phyloP scores from a whole-genome alignment of 129 eudicot species.

The Sambucus nigra region DNA sequence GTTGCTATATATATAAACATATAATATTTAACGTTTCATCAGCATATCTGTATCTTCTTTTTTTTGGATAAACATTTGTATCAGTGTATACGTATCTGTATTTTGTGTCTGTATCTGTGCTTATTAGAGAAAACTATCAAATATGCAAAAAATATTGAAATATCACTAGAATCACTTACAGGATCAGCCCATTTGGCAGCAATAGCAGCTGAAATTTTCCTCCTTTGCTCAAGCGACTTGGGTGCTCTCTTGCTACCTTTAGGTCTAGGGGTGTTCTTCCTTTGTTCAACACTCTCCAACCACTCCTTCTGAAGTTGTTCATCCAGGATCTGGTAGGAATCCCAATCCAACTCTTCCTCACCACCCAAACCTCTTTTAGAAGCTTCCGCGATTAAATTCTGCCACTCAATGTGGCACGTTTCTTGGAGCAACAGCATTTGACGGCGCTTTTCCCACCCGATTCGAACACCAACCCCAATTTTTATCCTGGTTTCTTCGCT shows the following conservation, averaged over 20 bases:
- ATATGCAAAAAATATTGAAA: background rate
- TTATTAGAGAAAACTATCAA: background rate
- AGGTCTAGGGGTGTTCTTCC: conserved; percentile 31
- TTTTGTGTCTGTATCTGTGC: no score
- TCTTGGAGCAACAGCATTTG: conserved; percentile 48
- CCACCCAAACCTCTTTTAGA: conserved; percentile 59
- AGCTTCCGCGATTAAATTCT: conserved; percentile 64
- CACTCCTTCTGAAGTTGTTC: conserved; percentile 52
- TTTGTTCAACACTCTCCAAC: conserved; percentile 47
- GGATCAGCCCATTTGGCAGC: conserved; percentile 99
- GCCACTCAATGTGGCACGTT: conserved; percentile 70
- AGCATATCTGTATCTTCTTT: no score
- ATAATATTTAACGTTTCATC: no score
- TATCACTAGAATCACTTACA: conserved; percentile 33
- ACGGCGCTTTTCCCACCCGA: conserved; percentile 61
- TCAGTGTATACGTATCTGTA: no score
- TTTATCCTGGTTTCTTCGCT: conserved; percentile 66
- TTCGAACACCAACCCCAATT: conserved; percentile 72
- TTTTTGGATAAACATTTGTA: no score
- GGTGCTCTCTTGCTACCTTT: conserved; percentile 65
- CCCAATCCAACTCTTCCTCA: conserved; percentile 82
- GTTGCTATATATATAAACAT: no score
- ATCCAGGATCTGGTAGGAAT: conserved; percentile 52
- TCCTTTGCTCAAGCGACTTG: conserved; percentile 68
- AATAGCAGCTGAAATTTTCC: conserved; percentile 81